Base-by-base conservation (phyloP, 495 filamentous ascomycete species). In the Bacidia rubella region DNA sequence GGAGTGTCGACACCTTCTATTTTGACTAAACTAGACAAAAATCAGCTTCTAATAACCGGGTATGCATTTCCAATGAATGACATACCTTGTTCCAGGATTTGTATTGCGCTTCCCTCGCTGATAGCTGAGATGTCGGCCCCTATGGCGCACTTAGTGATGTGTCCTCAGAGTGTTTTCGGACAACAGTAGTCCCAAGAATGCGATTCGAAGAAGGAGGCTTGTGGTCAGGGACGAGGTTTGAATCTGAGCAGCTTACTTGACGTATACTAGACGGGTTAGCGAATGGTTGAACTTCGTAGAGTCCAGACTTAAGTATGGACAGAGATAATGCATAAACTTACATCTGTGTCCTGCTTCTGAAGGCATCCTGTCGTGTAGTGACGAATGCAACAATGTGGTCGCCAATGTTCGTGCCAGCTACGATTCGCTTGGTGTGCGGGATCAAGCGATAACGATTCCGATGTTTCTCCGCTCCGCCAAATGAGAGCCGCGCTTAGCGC, bases 1-100 rank as follows among this genome's bases (percentile, higher is more conserved):
- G 83, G 74, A 76, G 84, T 80, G 62, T 90, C 87, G 62, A 95
- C 92, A 70, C 90, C 90, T 74, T 97, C 87, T 66, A 98, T 93
- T 78, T 95, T 87, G 76, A 98, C 81, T 71, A 98, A 76, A 66
- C 74, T 76, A 54, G 55, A 46, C 57, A 22, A 39, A 41, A 54
- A 63, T 68, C 60, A 66, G 63, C 54, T 54, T 53, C 61, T 58
- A 47, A 58, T 65, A 69, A 20, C 11, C 25, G 23, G 24, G 4
- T n/a, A 35, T 5, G 19, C 41, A 9, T n/a, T 9, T 21, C 47
- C 23, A 17, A 25, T 12, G 12, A 50, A 26, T 24, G 9, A 22
- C 22, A 7, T 47, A 61, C 71, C 70, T 74, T 76, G 86, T 93
- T 74, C 80, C 80, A 58, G 87, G 83, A 76, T 86, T 89, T 66